Evolutionary conservation across 306 rosid genomes (phyloP).

Genomic region (Cucurbita moschata): DNA sequence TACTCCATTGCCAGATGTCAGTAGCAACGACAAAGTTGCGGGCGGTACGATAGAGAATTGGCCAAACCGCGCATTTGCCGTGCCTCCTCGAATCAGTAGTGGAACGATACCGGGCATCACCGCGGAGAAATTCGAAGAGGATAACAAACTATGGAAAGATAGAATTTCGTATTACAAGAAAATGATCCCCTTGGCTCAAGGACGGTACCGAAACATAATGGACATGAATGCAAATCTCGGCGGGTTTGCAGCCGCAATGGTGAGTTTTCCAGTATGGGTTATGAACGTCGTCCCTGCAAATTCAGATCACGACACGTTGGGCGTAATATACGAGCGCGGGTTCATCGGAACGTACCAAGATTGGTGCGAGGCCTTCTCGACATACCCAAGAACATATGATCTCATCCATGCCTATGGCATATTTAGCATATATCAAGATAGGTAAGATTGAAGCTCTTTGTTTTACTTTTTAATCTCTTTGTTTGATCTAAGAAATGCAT

Average conservation of each 20-base stretch:
- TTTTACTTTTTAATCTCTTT: background rate
- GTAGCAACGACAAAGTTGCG: conserved; percentile 31
- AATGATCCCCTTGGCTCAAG: conserved; percentile 39
- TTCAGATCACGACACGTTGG: conserved; percentile 59
- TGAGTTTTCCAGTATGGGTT: conserved; percentile 71
- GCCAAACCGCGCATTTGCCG: conserved; percentile 69
- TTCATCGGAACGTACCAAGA: conserved; percentile 82
- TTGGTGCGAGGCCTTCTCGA: conserved; percentile 94
- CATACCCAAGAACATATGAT: conserved; percentile 90
- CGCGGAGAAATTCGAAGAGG: conserved; percentile 40
- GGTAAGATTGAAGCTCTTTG: conserved; percentile 17
- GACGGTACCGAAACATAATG: conserved; percentile 58
- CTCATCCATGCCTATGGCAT: conserved; percentile 72
- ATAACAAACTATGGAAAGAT: conserved; percentile 56
- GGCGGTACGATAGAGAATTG: conserved; percentile 80
- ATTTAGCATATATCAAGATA: conserved; percentile 78
- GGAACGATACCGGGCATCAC: conserved; percentile 49
- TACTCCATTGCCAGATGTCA: conserved; percentile 66
- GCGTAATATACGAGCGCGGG: conserved; percentile 76
- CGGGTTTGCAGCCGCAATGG: conserved; percentile 62
- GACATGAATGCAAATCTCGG: conserved; percentile 94
- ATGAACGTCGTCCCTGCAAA: conserved; percentile 76
- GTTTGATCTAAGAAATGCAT: background rate
- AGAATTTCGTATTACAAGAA: conserved; percentile 51
- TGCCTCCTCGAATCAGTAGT: conserved; percentile 65